Percentiles rank a stretch among this genome's conserved stretches.
Evolutionary conservation across 176 grass and related monocot species (phyloP).

Genomic region (Musa acuminata): DNA sequence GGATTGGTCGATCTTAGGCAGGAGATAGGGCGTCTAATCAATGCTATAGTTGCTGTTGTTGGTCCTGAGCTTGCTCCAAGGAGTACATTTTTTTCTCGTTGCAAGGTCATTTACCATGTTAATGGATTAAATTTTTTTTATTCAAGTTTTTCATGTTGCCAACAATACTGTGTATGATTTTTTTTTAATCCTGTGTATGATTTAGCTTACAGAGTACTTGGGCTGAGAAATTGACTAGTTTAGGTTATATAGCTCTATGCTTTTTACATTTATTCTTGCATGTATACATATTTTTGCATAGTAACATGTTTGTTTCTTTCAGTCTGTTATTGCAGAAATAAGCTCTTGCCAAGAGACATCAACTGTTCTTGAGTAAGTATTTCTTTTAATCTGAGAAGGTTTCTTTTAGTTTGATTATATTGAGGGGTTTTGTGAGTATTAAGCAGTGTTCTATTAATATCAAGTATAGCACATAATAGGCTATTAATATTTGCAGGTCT

Average conservation of each 20-base stretch:
- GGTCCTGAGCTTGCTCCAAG: slow-evolving; percentile 88
- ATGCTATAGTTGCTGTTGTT: slow-evolving; percentile 95
- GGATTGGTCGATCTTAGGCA: slow-evolving; percentile 85
- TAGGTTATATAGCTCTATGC: not conserved
- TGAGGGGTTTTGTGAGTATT: not conserved
- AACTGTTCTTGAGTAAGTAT: slow-evolving; percentile 75
- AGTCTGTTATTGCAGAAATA: slow-evolving; percentile 98
- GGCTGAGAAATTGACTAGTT: not conserved
- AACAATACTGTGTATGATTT: not conserved
- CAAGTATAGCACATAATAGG: not conserved
- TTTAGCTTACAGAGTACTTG: not conserved
- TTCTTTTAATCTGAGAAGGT: not conserved
- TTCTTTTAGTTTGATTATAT: not conserved
- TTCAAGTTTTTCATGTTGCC: not conserved
- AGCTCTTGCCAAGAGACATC: slow-evolving; percentile 87
- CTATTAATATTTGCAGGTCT: slow-evolving; percentile 48
- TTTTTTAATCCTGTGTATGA: not conserved
- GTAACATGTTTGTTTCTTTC: slow-evolving; percentile 20
- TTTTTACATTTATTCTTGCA: slow-evolving; percentile 18
- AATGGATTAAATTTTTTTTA: not conserved
- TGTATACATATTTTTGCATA: slow-evolving; percentile 14
- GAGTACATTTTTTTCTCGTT: slow-evolving; percentile 95
- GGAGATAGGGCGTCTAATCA: slow-evolving; percentile 81
- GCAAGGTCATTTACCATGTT: slow-evolving; percentile 53
- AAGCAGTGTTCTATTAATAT: not conserved